Evolutionary conservation across 2,329 filamentous ascomycete species (phyloP), one percentile per base, ranked within the genome.

Genomic region (Dothideomycetes sp.): DNA sequence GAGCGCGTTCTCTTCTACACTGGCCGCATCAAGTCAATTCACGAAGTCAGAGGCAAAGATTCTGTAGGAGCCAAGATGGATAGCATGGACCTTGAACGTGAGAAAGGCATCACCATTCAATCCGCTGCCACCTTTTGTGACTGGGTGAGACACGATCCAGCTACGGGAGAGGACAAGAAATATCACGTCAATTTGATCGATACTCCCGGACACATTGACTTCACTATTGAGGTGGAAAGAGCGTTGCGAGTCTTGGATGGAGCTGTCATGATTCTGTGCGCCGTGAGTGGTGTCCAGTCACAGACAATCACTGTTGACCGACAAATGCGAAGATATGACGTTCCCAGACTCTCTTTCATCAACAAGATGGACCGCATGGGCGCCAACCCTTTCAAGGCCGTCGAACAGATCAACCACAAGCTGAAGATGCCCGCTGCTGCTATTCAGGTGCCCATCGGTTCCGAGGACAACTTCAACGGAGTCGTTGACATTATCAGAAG

Each of bases 311-410:
- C 91, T 2, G 91, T 98, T 48, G 88, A 98, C 62, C 77, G 91
- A 52, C 91, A 98, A 69, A 98, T 98, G 91, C 85, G 87, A 69
- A 80, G 91, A 51, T 98, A 98, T 72, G 89, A 96, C 58, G 81
- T 98, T 47, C 91, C 91, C 45, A 77, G 91, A 52, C 80, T 98
- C 60, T 94, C 84, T 40, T 98, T 98, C 57, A 79, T 98, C 60
- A 98, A 98, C 71, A 98, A 98, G 73, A 96, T 98, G 89, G 91
- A 98, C 58, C 82, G 91, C 49, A 95, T 95, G 83, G 91, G 91
- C 44, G 85, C 91, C 48, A 96, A 98, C 59, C 91, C 91, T 7
- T 98, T 88, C 78, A 95, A 94, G 66, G 88, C 87, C 7, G 79
- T 98, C 42, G 89, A 98, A 31, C 88, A 95, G 66, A 96, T 98